phyloP scores from a whole-genome alignment of 2,329 filamentous ascomycete species.

The Paecilomyces sp. region DNA sequence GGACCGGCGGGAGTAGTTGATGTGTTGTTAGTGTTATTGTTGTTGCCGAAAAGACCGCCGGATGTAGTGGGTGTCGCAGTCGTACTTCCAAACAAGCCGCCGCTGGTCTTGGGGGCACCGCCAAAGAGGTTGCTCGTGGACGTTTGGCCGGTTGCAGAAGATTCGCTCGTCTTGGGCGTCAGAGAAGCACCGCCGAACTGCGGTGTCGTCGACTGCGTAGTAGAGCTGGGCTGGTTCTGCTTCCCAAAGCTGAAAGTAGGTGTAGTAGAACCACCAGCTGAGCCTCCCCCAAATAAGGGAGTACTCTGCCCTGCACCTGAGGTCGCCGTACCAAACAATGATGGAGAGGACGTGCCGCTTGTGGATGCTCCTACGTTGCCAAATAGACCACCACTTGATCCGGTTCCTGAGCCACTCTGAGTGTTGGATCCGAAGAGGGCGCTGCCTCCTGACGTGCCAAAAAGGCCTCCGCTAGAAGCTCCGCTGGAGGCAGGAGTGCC shows the following conservation, averaged over 20 bases:
- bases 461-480: slow-evolving; percentile 23
- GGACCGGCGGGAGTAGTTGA: slow-evolving; percentile 47
- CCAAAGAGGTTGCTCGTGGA: slow-evolving; percentile 25
- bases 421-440: slow-evolving; percentile 23
- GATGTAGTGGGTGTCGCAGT: slow-evolving; percentile 33
- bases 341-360: slow-evolving; percentile 22
- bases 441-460: slow-evolving; percentile 20
- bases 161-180: slow-evolving; percentile 31
- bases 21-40: slow-evolving; percentile 16
- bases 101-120: slow-evolving; percentile 15
- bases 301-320: slow-evolving; percentile 13
- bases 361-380: slow-evolving; percentile 33
- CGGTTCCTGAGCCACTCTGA: slow-evolving; percentile 18
- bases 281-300: slow-evolving; percentile 21
- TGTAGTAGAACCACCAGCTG: slow-evolving; percentile 13
- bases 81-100: slow-evolving; percentile 23
- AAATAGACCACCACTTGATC: slow-evolving; percentile 30
- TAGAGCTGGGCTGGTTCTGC: slow-evolving; percentile 16
- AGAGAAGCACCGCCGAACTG: slow-evolving; percentile 22
- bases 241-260: slow-evolving; percentile 27
- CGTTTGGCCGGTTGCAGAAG: slow-evolving; percentile 22
- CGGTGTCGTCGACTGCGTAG: slow-evolving; percentile 16
- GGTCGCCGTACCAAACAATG: slow-evolving; percentile 25
- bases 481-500: slow-evolving; percentile 29
- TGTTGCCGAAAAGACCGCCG: slow-evolving; percentile 28